phyloP scores from a whole-genome alignment of 179 eudicot genomes.

The Monotropa hypopitys region DNA sequence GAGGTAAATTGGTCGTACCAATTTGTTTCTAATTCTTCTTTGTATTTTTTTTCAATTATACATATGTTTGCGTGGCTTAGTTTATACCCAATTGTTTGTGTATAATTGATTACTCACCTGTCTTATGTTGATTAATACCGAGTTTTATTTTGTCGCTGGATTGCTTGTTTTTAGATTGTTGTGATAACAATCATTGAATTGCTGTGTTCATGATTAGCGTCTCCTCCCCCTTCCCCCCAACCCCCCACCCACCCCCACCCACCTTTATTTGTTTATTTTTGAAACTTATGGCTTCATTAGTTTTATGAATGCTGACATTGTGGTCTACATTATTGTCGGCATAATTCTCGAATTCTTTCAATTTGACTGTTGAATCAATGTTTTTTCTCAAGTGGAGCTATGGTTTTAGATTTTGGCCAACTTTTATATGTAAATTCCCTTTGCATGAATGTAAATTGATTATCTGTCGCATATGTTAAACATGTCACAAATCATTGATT shows the following conservation, averaged over 20 bases:
- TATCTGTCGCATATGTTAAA: not conserved
- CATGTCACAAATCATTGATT: not conserved
- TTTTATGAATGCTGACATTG: not conserved
- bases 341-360: not conserved
- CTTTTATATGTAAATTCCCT: not conserved
- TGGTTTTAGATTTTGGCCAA: not conserved
- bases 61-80: not conserved
- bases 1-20: conserved; percentile 23
- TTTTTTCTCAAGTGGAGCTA: not conserved
- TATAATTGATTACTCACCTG: not conserved
- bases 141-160: not conserved
- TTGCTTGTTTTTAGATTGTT: not conserved
- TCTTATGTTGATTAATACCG: not conserved
- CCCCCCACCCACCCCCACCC: too few relatives aligned
- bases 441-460: too few relatives aligned
- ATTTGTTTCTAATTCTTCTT: conserved; percentile 5
- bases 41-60: not conserved
- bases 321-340: not conserved
- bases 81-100: not conserved
- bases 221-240: not conserved
- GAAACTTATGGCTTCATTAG: not conserved
- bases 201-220: not conserved
- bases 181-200: not conserved
- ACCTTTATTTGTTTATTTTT: not conserved
- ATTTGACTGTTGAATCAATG: not conserved